These are phyloP conservation scores for Paracoccidioides brasiliensis DNA, from an alignment of 2,329 filamentous ascomycete genomes.

Conservation along the genomic window DNA sequence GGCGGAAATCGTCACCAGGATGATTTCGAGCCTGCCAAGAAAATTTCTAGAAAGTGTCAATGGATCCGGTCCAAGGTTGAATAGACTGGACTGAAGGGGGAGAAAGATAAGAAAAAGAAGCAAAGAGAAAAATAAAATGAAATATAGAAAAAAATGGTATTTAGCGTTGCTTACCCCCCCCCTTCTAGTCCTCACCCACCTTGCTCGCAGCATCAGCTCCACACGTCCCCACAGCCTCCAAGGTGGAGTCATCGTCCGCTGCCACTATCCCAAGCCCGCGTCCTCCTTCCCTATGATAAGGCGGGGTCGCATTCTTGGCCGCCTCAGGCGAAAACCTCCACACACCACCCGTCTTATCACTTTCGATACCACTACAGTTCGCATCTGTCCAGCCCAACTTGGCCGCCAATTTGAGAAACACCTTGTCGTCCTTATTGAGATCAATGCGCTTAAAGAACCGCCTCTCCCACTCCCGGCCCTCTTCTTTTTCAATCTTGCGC, in stretches of 20 bases:
- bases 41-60: not conserved
- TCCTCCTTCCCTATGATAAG: slow-evolving; percentile 30
- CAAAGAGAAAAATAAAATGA: not conserved
- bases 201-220: not conserved
- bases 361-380: slow-evolving; percentile 37
- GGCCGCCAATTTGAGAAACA: slow-evolving; percentile 32
- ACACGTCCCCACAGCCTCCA: not conserved
- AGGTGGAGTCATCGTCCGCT: not conserved
- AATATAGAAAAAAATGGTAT: too few species aligned
- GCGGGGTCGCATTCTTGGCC: slow-evolving; percentile 30
- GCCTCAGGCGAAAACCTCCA: slow-evolving; percentile 54
- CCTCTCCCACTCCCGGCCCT: slow-evolving; percentile 65
- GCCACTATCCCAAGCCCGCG: slow-evolving; percentile 27
- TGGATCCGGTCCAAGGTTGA: not conserved
- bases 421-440: slow-evolving; percentile 22
- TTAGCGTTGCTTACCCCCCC: not conserved
- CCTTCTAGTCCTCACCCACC: not conserved
- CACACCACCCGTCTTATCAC: slow-evolving; percentile 54
- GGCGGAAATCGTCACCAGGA: not conserved
- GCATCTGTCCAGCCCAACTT: slow-evolving; percentile 23
- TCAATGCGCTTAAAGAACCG: slow-evolving; percentile 56
- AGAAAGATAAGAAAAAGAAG: not conserved
- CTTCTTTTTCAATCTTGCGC: slow-evolving; percentile 61
- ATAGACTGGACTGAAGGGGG: not conserved
- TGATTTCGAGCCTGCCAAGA: not conserved